Conservation (phyloP, 495 filamentous ascomycete genomes). For the Trichoderma gamsii region DNA sequence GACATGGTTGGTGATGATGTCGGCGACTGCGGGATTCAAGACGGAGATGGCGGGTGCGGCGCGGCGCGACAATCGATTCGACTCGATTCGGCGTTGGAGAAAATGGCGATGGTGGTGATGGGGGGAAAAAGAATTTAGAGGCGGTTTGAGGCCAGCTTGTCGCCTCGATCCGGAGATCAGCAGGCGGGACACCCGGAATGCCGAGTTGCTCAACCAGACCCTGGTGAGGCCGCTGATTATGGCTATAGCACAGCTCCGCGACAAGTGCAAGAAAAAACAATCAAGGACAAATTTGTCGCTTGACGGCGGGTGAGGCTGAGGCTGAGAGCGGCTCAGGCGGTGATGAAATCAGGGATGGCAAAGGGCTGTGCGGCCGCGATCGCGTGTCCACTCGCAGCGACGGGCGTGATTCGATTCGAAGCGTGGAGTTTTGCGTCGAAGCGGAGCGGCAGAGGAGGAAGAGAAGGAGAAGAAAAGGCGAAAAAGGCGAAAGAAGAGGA, state of each 20-base stretch:
- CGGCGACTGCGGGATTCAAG: background rate
- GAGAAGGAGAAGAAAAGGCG: background rate
- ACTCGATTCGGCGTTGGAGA: background rate
- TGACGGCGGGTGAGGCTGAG: background rate
- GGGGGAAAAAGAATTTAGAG: background rate
- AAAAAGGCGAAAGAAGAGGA: slow-evolving; percentile 12
- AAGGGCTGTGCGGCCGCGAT: background rate
- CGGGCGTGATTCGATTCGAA: background rate
- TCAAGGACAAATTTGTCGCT: background rate
- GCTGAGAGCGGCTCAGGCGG: background rate
- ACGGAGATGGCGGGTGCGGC: background rate
- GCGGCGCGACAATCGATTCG: slow-evolving; percentile 16
- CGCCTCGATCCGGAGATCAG: slow-evolving; percentile 11
- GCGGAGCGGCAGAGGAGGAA: background rate
- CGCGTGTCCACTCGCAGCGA: background rate
- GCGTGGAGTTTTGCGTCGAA: background rate
- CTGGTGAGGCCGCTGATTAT: background rate
- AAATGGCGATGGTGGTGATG: background rate
- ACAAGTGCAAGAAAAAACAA: background rate
- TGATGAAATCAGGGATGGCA: background rate
- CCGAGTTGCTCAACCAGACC: background rate
- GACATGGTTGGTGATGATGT: slow-evolving; percentile 38
- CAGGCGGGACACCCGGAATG: background rate
- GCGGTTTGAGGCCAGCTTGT: slow-evolving; percentile 5
- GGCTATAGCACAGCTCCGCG: background rate